Conservation (phyloP, 2,329 filamentous ascomycete species). For the Fusarium redolens region DNA sequence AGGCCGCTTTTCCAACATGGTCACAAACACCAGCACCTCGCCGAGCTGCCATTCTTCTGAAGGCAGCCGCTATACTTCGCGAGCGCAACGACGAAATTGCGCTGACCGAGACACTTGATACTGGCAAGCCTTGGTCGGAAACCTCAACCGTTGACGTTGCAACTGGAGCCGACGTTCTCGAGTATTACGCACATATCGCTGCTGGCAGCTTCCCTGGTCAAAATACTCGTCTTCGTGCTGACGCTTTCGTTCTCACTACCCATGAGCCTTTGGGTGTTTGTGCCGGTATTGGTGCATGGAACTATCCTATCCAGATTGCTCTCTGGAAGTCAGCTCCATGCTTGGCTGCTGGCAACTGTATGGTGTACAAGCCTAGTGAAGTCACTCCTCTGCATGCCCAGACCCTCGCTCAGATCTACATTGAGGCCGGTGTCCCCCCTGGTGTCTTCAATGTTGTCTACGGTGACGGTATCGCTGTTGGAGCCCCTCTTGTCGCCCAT, state of each 20-base stretch:
- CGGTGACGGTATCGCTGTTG: conserved; percentile 77
- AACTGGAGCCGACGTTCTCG: conserved; percentile 85
- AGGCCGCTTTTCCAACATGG: conserved; percentile 79
- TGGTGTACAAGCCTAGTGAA: conserved; percentile 92
- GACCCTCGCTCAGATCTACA: conserved; percentile 79
- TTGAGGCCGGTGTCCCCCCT: conserved; percentile 80
- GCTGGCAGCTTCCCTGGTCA: conserved; percentile 85
- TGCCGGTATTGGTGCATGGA: conserved; percentile 90
- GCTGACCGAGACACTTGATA: conserved; percentile 83
- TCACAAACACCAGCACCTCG: conserved; percentile 78
- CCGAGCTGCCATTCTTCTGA: conserved; percentile 81
- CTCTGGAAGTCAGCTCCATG: conserved; percentile 91
- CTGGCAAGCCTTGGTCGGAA: conserved; percentile 86
- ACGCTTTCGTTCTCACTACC: conserved; percentile 85
- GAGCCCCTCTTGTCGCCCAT: conserved; percentile 79
- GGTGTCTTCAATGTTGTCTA: conserved; percentile 92
- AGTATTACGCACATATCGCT: conserved; percentile 86
- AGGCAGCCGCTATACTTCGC: conserved; percentile 79
- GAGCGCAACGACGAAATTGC: conserved; percentile 84
- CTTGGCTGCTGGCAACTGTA: conserved; percentile 86
- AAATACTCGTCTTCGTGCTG: conserved; percentile 76
- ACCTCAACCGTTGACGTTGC: conserved; percentile 85
- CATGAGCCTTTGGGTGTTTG: conserved; percentile 87
- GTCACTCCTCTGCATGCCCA: conserved; percentile 86
- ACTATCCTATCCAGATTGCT: conserved; percentile 91